Conservation (phyloP, 768 basidiomycete species). For the Rhizopogon vinicolor region DNA sequence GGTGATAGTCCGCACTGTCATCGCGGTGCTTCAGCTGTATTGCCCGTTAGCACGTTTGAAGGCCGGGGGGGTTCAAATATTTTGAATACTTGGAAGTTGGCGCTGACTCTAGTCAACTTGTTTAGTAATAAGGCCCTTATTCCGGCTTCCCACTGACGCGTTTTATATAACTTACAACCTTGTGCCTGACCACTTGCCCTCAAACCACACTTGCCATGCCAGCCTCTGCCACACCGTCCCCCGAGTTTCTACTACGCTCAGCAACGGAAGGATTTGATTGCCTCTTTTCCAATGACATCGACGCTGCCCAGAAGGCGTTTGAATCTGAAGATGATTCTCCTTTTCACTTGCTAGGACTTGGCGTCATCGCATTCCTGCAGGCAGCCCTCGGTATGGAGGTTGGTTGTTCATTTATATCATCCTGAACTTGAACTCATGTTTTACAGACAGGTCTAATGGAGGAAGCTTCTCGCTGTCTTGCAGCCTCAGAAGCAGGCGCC, state of each 20-base stretch:
- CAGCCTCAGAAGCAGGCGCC: constrained; percentile 55
- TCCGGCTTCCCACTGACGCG: neutral
- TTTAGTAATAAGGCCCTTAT: neutral
- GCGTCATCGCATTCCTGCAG: constrained; percentile 69
- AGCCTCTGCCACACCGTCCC: neutral
- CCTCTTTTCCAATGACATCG: constrained; percentile 67
- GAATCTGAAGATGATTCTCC: constrained; percentile 42
- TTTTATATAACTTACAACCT: neutral
- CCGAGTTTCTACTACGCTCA: constrained; percentile 17
- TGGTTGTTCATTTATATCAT: neutral
- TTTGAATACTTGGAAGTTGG: no score
- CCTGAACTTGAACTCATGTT: neutral
- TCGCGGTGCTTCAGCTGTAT: neutral
- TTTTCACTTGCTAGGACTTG: constrained; percentile 69
- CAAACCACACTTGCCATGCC: neutral
- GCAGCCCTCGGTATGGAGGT: constrained; percentile 84
- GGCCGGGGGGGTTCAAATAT: no score
- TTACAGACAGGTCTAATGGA: constrained; percentile 53
- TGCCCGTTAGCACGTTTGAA: no score
- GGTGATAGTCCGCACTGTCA: constrained; percentile 28
- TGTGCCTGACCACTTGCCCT: neutral
- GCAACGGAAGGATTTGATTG: constrained; percentile 57
- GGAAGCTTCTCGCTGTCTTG: constrained; percentile 54
- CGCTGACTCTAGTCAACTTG: neutral
- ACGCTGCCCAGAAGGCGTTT: constrained; percentile 48